Conservation (phyloP, 805 yeast genomes). For the Ascoidea rubescens region DNA sequence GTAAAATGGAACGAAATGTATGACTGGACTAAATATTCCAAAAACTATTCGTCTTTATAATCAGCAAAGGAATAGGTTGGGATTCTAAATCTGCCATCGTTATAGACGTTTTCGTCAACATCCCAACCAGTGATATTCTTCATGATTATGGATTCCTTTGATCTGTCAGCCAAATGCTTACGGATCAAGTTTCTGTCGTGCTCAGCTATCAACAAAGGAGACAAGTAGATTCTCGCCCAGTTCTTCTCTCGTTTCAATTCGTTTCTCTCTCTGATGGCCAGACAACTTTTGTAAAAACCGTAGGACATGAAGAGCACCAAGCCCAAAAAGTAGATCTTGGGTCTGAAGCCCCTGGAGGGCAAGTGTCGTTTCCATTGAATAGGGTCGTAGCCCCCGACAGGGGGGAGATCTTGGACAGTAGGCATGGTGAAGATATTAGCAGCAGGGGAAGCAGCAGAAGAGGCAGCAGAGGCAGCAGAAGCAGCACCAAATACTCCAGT, state of each 20-base stretch:
- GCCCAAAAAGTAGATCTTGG: constrained; percentile 54
- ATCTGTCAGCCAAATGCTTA: constrained; percentile 49
- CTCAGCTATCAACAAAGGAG: constrained; percentile 71
- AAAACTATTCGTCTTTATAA: neutral
- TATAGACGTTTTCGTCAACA: constrained; percentile 31
- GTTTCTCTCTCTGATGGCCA: constrained; percentile 61
- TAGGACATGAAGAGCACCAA: constrained; percentile 49
- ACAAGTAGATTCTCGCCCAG: constrained; percentile 63
- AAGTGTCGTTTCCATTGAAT: constrained; percentile 83
- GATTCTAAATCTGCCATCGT: constrained; percentile 23
- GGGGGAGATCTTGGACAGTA: constrained; percentile 66
- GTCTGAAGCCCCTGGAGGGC: constrained; percentile 78
- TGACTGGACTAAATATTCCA: neutral
- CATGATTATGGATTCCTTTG: constrained; percentile 59
- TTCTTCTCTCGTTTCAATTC: constrained; percentile 64
- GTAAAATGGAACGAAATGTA: neutral
- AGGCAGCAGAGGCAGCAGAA: too few relatives aligned
- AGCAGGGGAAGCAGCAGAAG: too few relatives aligned
- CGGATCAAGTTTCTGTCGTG: constrained; percentile 68
- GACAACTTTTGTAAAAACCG: constrained; percentile 54
- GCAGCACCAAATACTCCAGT: too few relatives aligned
- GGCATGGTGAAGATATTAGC: constrained; percentile 4
- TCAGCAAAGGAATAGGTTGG: constrained; percentile 8
- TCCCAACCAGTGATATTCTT: constrained; percentile 50
- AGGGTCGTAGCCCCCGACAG: constrained; percentile 73